phyloP scores from a whole-genome alignment of 345 rosid genomes.

The Ricinus communis region DNA sequence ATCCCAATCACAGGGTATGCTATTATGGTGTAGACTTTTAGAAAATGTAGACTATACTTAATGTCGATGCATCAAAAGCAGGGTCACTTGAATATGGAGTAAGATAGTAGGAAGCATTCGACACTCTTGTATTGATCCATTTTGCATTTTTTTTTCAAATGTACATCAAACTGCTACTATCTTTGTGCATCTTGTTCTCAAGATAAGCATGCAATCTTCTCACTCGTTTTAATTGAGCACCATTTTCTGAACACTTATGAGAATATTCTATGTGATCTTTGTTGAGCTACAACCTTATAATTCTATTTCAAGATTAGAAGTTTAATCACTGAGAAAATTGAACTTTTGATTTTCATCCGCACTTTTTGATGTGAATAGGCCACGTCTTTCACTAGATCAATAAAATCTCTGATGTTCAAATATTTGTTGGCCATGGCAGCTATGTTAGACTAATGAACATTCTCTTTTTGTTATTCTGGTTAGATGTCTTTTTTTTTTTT shows the following conservation, averaged over 20 bases:
- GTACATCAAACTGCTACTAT: not conserved
- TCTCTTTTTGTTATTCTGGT: not conserved
- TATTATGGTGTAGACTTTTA: not conserved
- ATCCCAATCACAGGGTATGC: conserved; percentile 95
- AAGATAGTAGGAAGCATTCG: not conserved
- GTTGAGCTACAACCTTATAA: too few species aligned
- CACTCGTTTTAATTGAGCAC: too few species aligned
- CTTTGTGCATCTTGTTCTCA: not conserved
- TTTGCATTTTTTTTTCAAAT: not conserved
- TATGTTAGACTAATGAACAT: not conserved
- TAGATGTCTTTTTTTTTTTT: too few species aligned
- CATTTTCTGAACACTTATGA: not conserved
- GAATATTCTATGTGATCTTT: not conserved
- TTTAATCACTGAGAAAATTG: not conserved
- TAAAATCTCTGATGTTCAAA: not conserved
- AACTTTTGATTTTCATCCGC: not conserved
- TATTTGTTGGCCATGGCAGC: too few species aligned
- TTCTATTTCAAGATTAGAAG: too few species aligned
- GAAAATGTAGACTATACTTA: not conserved
- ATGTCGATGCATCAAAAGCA: not conserved
- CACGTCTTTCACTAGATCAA: not conserved
- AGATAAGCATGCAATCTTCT: not conserved
- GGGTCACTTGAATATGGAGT: not conserved
- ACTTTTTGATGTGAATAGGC: not conserved
- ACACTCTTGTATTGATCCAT: not conserved